Evolutionary conservation across 2,329 filamentous ascomycete genomes (phyloP).

Genomic region (Nothophoma quercina): DNA sequence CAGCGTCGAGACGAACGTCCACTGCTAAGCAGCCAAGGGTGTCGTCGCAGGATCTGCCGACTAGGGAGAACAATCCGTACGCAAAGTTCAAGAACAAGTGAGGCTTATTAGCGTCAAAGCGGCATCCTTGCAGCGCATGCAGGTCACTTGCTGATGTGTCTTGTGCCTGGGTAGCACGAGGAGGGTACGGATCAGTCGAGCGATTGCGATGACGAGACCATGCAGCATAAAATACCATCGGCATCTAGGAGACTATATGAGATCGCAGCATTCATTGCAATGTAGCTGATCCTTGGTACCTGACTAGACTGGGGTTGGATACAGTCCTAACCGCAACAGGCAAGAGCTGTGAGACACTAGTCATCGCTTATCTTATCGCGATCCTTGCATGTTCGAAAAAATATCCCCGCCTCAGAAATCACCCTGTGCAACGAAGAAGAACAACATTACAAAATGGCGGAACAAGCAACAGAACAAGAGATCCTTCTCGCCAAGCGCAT

Average conservation of each 20-base stretch:
- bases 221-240: too few relatives aligned
- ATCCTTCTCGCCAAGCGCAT: slow-evolving; percentile 48
- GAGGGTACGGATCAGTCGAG: too few relatives aligned
- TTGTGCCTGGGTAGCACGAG: not conserved
- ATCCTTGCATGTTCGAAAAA: slow-evolving; percentile 21
- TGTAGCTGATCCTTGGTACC: not conserved
- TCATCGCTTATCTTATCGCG: slow-evolving; percentile 24
- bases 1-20: not conserved
- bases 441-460: slow-evolving; percentile 30
- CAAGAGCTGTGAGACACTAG: slow-evolving; percentile 19
- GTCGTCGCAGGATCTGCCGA: not conserved
- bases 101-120: too few relatives aligned
- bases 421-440: slow-evolving; percentile 1
- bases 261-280: too few relatives aligned
- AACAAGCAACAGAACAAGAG: slow-evolving; percentile 46
- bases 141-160: not conserved
- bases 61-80: not conserved
- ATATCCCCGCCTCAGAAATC: not conserved
- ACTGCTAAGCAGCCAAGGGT: not conserved
- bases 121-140: not conserved
- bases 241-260: too few relatives aligned
- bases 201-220: too few relatives aligned
- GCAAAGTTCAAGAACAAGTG: not conserved
- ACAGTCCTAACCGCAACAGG: slow-evolving; percentile 7
- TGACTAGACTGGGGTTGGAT: not conserved